Percentiles rank a stretch among this genome's conserved stretches.
phyloP scores from a whole-genome alignment of 148 eudicot genomes.

The Talinum fruticosum region DNA sequence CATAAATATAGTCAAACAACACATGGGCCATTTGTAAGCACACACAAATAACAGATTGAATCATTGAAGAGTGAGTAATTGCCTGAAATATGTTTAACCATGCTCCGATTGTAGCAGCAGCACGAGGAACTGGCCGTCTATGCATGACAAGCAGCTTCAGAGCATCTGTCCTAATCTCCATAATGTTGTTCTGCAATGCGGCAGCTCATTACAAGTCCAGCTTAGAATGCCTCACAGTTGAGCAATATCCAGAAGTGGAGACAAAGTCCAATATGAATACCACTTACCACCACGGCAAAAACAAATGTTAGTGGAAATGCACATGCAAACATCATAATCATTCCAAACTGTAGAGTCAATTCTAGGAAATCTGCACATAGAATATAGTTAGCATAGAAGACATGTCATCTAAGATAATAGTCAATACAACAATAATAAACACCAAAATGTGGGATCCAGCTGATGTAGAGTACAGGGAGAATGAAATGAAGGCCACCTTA shows the following conservation, averaged over 20 bases:
- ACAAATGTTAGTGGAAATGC: constrained; percentile 90
- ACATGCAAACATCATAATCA: constrained; percentile 99
- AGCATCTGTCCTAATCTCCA: constrained; percentile 92
- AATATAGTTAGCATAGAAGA: too few species aligned
- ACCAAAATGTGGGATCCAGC: too few species aligned
- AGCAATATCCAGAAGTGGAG: background rate
- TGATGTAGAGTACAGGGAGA: background rate
- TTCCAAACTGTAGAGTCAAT: constrained; percentile 89
- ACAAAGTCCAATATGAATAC: background rate
- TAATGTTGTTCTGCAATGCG: constrained; percentile 68
- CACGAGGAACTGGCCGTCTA: constrained; percentile 82
- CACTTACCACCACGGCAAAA: constrained; percentile 67
- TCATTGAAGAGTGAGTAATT: background rate
- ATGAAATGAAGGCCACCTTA: background rate
- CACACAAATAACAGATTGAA: background rate
- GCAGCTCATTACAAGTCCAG: background rate
- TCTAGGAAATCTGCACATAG: constrained; percentile 86
- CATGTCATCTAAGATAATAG: background rate
- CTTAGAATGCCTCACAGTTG: background rate
- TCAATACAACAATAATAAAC: background rate
- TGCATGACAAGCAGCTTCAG: constrained; percentile 75
- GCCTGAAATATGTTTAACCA: constrained; percentile 98
- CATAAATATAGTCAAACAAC: background rate
- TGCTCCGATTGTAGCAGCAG: constrained; percentile 89
- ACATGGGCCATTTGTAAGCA: background rate